Base-by-base conservation (phyloP, 2,329 filamentous ascomycete species). In the Penicillium glabrum region DNA sequence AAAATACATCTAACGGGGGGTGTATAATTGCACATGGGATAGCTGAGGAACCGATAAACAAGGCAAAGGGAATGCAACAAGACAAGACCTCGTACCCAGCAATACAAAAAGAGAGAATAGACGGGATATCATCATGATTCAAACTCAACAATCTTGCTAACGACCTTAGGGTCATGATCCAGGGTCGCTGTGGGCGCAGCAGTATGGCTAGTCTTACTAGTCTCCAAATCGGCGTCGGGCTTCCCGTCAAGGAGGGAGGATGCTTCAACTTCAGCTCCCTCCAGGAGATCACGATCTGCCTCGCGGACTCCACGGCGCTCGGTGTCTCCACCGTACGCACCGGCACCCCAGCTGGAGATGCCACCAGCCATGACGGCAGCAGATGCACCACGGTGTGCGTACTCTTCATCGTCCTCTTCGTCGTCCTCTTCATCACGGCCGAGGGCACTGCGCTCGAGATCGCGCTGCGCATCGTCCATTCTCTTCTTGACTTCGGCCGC, bases 391-490 rank as follows among this genome's bases (percentile, higher is more conserved):
- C 52, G 60, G 21, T 56, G 67, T 23, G 66, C 58, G 39, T 86
- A 83, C 23, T 85, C 85, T 13, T 89, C 88, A 3, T 90, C 89
- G 0, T 88, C 88, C 0, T 89, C 88, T 0, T 86, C 85, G 2
- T 87, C 86, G 1, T 87, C 86, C 0, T 90, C 88, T 1, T 91
- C 89, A 0, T 87, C 84, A 0, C 84, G 83, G 80, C 45, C 83
- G 77, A 87, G 76, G 0, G 88, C 89, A 58, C 92, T 93, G 74
- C 88, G 89, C 75, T 97, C 93, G 63, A 97, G 78, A 70, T 98
- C 93, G 65, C 87, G 88, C 75, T 97, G 93, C 3, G 93, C 93
- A 72, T 99, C 95, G 61, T 99, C 93, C 89, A 98, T 96, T 45
- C 93, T 84, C 67, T 93, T 86, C 63, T 90, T 84, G 51, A 99